A percentile compares a stretch with the other conserved stretches of the same genome.
These are phyloP conservation scores for Scalesia atractyloides DNA, from an alignment of 129 eudicot species.

Conservation along the genomic window DNA sequence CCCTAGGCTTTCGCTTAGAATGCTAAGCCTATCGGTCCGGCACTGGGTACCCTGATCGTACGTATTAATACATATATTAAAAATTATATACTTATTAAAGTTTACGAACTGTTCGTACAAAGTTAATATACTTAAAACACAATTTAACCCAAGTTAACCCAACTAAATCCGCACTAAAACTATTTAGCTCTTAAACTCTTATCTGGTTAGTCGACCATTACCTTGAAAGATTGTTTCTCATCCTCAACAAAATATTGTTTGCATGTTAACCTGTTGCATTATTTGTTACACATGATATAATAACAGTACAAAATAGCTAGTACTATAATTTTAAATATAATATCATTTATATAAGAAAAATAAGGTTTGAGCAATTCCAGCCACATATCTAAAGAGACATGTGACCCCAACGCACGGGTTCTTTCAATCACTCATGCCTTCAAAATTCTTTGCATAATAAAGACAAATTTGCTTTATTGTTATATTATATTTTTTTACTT, in stretches of 20 bases:
- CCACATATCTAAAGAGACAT: slow-evolving; percentile 31
- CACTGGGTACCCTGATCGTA: no score
- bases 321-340: not conserved
- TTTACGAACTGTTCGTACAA: no score
- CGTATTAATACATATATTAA: no score
- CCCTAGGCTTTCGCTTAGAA: no score
- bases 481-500: not conserved
- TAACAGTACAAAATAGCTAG: not conserved
- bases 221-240: not conserved
- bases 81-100: no score
- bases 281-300: not conserved
- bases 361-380: slow-evolving; percentile 11
- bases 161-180: no score
- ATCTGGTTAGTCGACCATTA: not conserved
- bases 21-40: no score
- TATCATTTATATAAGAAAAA: slow-evolving; percentile 1
- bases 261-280: not conserved
- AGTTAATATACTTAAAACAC: no score
- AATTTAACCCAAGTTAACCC: no score
- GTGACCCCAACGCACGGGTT: slow-evolving; percentile 42
- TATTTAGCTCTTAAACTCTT: no score
- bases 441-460: slow-evolving; percentile 25
- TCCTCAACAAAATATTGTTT: not conserved
- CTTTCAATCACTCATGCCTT: slow-evolving; percentile 34
- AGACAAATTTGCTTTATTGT: slow-evolving; percentile 26